phyloP scores from a whole-genome alignment of 768 basidiomycete genomes.

The Pleurotus cornucopiae region DNA sequence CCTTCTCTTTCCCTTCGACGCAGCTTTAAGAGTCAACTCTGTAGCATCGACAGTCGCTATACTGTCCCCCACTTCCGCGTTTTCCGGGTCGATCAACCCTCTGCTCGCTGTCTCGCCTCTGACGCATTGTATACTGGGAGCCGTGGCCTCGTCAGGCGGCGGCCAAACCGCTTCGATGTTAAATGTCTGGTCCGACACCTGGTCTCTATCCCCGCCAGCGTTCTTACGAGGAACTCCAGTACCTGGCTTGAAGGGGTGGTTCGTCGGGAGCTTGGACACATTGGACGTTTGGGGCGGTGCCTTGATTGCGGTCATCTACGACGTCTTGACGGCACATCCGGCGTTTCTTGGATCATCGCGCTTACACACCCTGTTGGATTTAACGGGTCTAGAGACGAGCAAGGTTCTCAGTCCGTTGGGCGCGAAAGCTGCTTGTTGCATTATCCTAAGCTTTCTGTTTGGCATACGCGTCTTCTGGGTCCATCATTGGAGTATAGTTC shows the following conservation, averaged over 20 bases:
- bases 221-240: slow-evolving; percentile 22
- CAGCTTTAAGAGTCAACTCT: slow-evolving; percentile 39
- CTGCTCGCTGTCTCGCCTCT: slow-evolving; percentile 34
- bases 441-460: slow-evolving; percentile 10
- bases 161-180: slow-evolving; percentile 41
- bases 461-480: slow-evolving; percentile 6
- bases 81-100: slow-evolving; percentile 16
- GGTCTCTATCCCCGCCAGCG: slow-evolving; percentile 43
- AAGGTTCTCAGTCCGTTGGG: neutral
- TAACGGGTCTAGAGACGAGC: neutral
- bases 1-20: slow-evolving; percentile 46
- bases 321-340: slow-evolving; percentile 1
- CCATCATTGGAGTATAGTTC: slow-evolving; percentile 3
- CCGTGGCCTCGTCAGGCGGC: slow-evolving; percentile 42
- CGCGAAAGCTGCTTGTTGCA: slow-evolving; percentile 8
- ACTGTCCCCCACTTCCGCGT: slow-evolving; percentile 25
- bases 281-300: slow-evolving; percentile 52
- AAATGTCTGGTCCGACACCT: slow-evolving; percentile 36
- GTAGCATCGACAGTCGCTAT: slow-evolving; percentile 27
- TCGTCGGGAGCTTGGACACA: slow-evolving; percentile 32
- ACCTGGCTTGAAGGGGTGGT: neutral
- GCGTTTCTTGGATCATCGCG: neutral
- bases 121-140: slow-evolving; percentile 44
- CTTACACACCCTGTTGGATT: neutral
- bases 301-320: slow-evolving; percentile 21